Evolutionary conservation across 805 yeast species (phyloP).

Genomic region (Nakazawaea sp.): DNA sequence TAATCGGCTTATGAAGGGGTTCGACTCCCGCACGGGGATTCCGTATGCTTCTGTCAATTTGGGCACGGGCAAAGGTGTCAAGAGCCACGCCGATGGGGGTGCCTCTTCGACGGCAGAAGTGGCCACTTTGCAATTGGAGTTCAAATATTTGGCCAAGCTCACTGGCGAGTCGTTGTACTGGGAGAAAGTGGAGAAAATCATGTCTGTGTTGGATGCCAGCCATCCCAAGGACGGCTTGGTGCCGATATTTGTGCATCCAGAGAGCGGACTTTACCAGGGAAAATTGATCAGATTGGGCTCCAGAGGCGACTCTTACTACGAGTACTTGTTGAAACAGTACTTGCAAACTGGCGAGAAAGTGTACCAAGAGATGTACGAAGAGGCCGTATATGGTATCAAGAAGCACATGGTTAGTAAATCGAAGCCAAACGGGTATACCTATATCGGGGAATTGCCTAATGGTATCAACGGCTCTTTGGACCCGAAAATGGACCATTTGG

Average conservation of each 20-base stretch:
- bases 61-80: slow-evolving; percentile 50
- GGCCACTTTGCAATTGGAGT: slow-evolving; percentile 79
- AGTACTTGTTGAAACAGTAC: slow-evolving; percentile 80
- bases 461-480: slow-evolving; percentile 58
- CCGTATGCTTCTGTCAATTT: slow-evolving; percentile 80
- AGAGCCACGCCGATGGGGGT: slow-evolving; percentile 61
- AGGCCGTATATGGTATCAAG: slow-evolving; percentile 71
- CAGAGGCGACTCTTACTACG: slow-evolving; percentile 91
- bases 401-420: slow-evolving; percentile 57
- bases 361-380: slow-evolving; percentile 70
- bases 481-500: slow-evolving; percentile 86
- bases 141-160: slow-evolving; percentile 70
- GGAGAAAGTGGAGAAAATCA: slow-evolving; percentile 70
- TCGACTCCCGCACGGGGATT: slow-evolving; percentile 57
- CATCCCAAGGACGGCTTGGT: slow-evolving; percentile 69
- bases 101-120: slow-evolving; percentile 89
- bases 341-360: slow-evolving; percentile 65
- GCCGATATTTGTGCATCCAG: slow-evolving; percentile 75
- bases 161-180: slow-evolving; percentile 79
- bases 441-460: slow-evolving; percentile 67
- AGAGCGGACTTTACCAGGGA: slow-evolving; percentile 63
- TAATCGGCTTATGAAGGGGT: slow-evolving; percentile 64
- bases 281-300: slow-evolving; percentile 73
- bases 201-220: slow-evolving; percentile 60
- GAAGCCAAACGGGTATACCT: slow-evolving; percentile 55